Percentiles rank a stretch among this genome's conserved stretches.
Conservation (phyloP, 208 protist species). For the Blastocrithidia nonstop region DNA sequence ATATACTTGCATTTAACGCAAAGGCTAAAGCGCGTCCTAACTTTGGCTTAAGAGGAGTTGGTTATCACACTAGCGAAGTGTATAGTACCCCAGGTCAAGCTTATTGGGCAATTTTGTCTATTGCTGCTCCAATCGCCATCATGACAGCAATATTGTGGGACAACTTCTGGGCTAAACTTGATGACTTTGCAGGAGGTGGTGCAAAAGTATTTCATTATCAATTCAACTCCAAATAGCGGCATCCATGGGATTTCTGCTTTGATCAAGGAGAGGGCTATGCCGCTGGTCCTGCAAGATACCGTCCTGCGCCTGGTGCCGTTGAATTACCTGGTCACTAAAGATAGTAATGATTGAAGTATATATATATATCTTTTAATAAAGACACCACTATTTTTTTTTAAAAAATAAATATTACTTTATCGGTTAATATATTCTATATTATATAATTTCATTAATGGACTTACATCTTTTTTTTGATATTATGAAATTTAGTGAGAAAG, state of each 20-base stretch:
- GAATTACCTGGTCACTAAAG: slow-evolving; percentile 63
- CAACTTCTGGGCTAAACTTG: slow-evolving; percentile 70
- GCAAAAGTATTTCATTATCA: slow-evolving; percentile 62
- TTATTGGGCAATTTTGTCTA: slow-evolving; percentile 58
- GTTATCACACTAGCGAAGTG: slow-evolving; percentile 65
- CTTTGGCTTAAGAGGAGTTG: slow-evolving; percentile 71
- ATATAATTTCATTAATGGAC: too few species aligned
- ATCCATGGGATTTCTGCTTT: slow-evolving; percentile 83
- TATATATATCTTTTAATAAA: neutral
- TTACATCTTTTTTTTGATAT: too few species aligned
- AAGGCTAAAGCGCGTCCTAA: slow-evolving; percentile 80
- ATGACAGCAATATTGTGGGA: slow-evolving; percentile 65
- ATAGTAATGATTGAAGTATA: neutral
- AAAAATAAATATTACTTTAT: too few species aligned
- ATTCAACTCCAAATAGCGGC: slow-evolving; percentile 50
- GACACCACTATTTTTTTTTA: too few species aligned
- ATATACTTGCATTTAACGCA: slow-evolving; percentile 72
- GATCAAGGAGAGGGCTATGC: slow-evolving; percentile 79
- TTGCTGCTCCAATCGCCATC: slow-evolving; percentile 30
- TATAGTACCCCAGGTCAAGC: slow-evolving; percentile 68
- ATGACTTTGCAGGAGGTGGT: slow-evolving; percentile 67
- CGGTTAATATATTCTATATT: too few species aligned
- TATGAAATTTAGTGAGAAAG: too few species aligned
- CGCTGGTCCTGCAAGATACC: slow-evolving; percentile 45
- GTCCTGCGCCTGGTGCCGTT: slow-evolving; percentile 56